Percentiles rank a stretch among this genome's conserved stretches.
These are phyloP conservation scores for Zelopaecilomyces penicillatus DNA, from an alignment of 2,329 filamentous ascomycete species.

Conservation along the genomic window DNA sequence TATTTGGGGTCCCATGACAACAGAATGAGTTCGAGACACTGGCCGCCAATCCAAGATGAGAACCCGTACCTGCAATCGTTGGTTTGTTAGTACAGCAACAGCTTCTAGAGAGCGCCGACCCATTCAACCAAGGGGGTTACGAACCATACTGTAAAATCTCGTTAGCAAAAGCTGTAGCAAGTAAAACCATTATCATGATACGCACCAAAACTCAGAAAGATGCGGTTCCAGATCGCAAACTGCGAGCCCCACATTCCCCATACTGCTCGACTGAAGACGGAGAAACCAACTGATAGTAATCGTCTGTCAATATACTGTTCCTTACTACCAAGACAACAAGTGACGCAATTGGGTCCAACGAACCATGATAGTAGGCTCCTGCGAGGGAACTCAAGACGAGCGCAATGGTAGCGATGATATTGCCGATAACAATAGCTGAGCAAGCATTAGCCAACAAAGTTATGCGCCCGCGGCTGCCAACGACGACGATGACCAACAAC, in stretches of 20 bases:
- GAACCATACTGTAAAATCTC: slow-evolving; percentile 16
- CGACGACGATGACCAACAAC: too few species aligned
- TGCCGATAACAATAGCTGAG: slow-evolving; percentile 28
- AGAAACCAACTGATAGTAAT: slow-evolving; percentile 24
- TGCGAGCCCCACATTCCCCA: slow-evolving; percentile 36
- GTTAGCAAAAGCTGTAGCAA: slow-evolving; percentile 2
- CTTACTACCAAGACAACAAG: too few species aligned
- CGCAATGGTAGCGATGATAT: slow-evolving; percentile 29
- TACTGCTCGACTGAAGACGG: slow-evolving; percentile 28
- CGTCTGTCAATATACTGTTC: background rate
- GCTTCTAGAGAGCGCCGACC: too few species aligned
- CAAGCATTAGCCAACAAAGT: background rate
- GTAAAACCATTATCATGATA: background rate
- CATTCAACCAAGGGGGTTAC: background rate
- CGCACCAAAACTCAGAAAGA: slow-evolving; percentile 32
- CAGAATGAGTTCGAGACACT: slow-evolving; percentile 37
- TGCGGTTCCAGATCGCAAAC: slow-evolving; percentile 34
- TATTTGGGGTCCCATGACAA: slow-evolving; percentile 36
- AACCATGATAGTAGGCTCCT: slow-evolving; percentile 33
- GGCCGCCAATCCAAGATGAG: slow-evolving; percentile 38
- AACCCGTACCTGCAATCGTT: slow-evolving; percentile 28
- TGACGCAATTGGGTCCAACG: slow-evolving; percentile 4
- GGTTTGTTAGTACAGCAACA: background rate
- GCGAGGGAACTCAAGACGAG: slow-evolving; percentile 35
- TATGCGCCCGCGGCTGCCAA: too few species aligned